Conservation (phyloP, 129 eudicot genomes). For the Heracleum sosnowskyi region DNA sequence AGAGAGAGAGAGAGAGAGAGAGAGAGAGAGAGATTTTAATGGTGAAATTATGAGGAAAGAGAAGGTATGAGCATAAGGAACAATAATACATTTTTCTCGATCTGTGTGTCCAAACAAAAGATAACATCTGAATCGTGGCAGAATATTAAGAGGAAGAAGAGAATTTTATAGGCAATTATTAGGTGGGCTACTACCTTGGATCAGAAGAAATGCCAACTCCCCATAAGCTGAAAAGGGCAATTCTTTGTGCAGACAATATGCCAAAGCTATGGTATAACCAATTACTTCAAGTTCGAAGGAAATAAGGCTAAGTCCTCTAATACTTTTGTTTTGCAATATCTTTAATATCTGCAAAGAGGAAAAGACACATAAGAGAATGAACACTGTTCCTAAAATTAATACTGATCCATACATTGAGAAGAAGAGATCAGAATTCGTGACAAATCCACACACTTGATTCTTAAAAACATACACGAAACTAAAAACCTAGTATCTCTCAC, state of each 20-base stretch:
- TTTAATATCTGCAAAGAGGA: slow-evolving; percentile 59
- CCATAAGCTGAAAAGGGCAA: slow-evolving; percentile 98
- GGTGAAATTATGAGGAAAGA: background rate
- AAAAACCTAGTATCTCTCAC: background rate
- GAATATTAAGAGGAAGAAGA: background rate
- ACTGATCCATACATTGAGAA: background rate
- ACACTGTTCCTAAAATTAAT: background rate
- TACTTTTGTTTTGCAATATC: slow-evolving; percentile 67
- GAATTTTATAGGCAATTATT: background rate
- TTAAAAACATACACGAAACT: background rate
- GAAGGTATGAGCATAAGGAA: background rate
- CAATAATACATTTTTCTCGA: background rate
- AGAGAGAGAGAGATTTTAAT: background rate
- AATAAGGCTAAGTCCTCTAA: slow-evolving; percentile 81
- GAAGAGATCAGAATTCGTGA: background rate
- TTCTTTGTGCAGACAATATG: slow-evolving; percentile 94
- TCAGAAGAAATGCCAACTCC: slow-evolving; percentile 77
- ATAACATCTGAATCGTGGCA: background rate
- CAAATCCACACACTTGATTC: slow-evolving; percentile 5
- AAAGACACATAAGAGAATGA: background rate
- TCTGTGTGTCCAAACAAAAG: background rate
- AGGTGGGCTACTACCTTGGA: slow-evolving; percentile 54
- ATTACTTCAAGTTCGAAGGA: slow-evolving; percentile 94
- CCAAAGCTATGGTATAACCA: slow-evolving; percentile 93
- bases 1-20: background rate